phyloP scores from a whole-genome alignment of 108 stramenopile species.

The Fistulifera pelliculosa region DNA sequence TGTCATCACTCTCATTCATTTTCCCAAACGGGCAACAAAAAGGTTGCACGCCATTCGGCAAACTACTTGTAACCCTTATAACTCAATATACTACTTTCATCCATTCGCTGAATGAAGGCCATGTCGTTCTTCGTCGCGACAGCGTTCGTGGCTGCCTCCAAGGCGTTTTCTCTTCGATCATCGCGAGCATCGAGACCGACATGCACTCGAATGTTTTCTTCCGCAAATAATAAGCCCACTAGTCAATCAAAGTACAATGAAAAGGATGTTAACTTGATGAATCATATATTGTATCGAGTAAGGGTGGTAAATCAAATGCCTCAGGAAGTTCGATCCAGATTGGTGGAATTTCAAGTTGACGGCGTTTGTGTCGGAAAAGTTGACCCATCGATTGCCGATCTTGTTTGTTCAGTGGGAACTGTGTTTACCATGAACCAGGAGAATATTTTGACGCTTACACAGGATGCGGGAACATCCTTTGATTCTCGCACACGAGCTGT shows the following conservation, averaged over 20 bases:
- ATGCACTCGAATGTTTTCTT: too few relatives aligned
- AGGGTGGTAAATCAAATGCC: slow-evolving; percentile 50
- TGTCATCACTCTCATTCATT: too few relatives aligned
- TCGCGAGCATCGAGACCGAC: too few relatives aligned
- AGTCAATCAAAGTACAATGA: not conserved
- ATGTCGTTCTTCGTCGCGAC: too few relatives aligned
- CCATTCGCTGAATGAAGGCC: too few relatives aligned
- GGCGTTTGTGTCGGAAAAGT: slow-evolving; percentile 56
- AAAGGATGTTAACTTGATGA: slow-evolving; percentile 27
- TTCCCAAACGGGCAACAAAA: too few relatives aligned
- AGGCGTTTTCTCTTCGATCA: too few relatives aligned
- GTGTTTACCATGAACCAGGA: slow-evolving; percentile 23
- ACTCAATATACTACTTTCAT: too few relatives aligned
- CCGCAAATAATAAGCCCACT: too few relatives aligned
- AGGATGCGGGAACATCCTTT: slow-evolving; percentile 32
- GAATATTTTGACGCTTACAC: slow-evolving; percentile 36
- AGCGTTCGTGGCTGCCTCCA: too few relatives aligned
- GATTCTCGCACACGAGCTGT: slow-evolving; percentile 59
- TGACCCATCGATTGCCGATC: slow-evolving; percentile 36
- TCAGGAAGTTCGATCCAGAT: slow-evolving; percentile 24
- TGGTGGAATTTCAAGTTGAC: slow-evolving; percentile 55
- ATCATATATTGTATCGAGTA: slow-evolving; percentile 70
- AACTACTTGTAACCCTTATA: too few relatives aligned
- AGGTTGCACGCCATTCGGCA: too few relatives aligned
- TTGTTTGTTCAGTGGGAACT: slow-evolving; percentile 23